These are phyloP conservation scores for Didymella exigua DNA, from an alignment of 2,329 filamentous ascomycete species.

Conservation along the genomic window DNA sequence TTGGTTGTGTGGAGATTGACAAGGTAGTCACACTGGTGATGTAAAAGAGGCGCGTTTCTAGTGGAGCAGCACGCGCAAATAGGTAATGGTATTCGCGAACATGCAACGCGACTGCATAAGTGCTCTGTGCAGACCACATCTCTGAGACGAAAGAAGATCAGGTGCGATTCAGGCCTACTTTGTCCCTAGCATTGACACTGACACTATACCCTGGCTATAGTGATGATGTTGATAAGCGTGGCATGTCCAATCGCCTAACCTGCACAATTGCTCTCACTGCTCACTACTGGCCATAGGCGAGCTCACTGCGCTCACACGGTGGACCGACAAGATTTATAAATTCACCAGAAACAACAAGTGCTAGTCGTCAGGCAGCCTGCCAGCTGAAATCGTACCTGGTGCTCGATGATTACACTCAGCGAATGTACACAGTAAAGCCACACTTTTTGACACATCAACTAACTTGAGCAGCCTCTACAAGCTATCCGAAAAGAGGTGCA, in stretches of 20 bases:
- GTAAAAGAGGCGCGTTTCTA: slow-evolving; percentile 6
- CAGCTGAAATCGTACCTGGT: neutral
- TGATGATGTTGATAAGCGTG: neutral
- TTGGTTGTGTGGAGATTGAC: slow-evolving; percentile 1
- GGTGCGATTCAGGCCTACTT: neutral
- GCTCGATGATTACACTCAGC: neutral
- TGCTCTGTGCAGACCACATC: slow-evolving; percentile 5
- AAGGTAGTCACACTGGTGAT: slow-evolving; percentile 4
- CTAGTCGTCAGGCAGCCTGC: neutral
- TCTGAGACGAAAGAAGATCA: slow-evolving; percentile 1
- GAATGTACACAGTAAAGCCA: neutral
- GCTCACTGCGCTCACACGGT: neutral
- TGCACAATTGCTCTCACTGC: neutral
- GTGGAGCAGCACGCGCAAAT: slow-evolving; percentile 1
- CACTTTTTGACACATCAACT: neutral
- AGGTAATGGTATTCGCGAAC: slow-evolving; percentile 6
- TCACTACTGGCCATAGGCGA: neutral
- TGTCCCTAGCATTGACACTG: slow-evolving; percentile 1
- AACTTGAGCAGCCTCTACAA: neutral
- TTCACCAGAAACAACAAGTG: neutral
- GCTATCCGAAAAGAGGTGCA: neutral
- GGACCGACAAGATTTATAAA: neutral
- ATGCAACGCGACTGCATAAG: slow-evolving; percentile 10
- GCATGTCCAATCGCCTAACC: neutral
- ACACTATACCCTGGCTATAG: neutral